Percentiles rank a stretch among this genome's conserved stretches.
These are phyloP conservation scores for Ganoderma meredithae DNA, from an alignment of 1,284 basidiomycete genomes.

Conservation along the genomic window DNA sequence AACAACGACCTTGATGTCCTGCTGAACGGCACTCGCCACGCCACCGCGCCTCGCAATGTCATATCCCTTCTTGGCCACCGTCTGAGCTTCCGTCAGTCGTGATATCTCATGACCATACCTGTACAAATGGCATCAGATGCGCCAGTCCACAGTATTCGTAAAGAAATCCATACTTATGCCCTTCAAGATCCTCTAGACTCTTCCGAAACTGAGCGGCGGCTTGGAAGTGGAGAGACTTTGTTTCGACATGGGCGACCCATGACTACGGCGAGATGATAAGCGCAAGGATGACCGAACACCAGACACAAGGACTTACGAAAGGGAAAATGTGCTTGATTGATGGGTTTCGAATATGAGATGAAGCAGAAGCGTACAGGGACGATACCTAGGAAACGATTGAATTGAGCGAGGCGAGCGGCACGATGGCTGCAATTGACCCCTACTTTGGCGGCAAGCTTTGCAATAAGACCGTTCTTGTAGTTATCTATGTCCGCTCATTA, in stretches of 20 bases:
- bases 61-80: slow-evolving; percentile 76
- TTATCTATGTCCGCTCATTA: slow-evolving; percentile 49
- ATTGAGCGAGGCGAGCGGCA: neutral
- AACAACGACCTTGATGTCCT: slow-evolving; percentile 76
- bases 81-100: slow-evolving; percentile 73
- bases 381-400: slow-evolving; percentile 57
- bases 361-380: slow-evolving; percentile 69
- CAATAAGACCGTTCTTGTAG: slow-evolving; percentile 86
- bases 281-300: neutral
- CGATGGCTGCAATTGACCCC: neutral
- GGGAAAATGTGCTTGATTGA: slow-evolving; percentile 59
- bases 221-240: slow-evolving; percentile 88
- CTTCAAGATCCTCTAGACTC: slow-evolving; percentile 90
- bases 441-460: slow-evolving; percentile 83
- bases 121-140: slow-evolving; percentile 7
- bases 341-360: slow-evolving; percentile 60
- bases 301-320: slow-evolving; percentile 48
- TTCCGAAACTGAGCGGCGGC: slow-evolving; percentile 93
- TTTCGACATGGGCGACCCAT: slow-evolving; percentile 85
- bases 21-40: slow-evolving; percentile 67
- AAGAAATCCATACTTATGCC: slow-evolving; percentile 61
- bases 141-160: neutral
- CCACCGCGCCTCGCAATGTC: slow-evolving; percentile 72
- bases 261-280: slow-evolving; percentile 52
- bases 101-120: slow-evolving; percentile 90